Evolutionary conservation across 2,329 filamentous ascomycete species (phyloP).

Genomic region (Fusarium ambrosium): DNA sequence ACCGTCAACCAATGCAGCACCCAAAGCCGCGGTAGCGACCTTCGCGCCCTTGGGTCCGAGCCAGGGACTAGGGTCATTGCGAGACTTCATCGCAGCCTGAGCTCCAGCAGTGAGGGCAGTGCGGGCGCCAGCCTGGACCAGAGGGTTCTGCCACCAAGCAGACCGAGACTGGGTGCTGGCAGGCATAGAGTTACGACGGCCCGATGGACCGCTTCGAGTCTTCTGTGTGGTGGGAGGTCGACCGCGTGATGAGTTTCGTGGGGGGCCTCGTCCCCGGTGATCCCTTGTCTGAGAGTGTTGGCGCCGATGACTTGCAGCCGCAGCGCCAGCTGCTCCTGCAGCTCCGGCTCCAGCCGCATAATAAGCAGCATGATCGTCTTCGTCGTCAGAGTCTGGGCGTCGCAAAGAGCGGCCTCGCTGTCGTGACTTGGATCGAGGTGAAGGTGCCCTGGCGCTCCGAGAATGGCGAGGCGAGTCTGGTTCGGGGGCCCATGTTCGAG

Average conservation of each 20-base stretch:
- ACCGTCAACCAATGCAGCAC: conserved; percentile 63
- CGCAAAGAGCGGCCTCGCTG: conserved; percentile 28
- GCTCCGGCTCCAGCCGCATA: conserved; percentile 13
- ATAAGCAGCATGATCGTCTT: conserved; percentile 34
- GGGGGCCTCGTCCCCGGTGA: conserved; percentile 19
- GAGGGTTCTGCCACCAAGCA: conserved; percentile 55
- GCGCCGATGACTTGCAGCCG: conserved; percentile 33
- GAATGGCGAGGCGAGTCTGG: conserved; percentile 33
- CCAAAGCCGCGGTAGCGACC: conserved; percentile 62
- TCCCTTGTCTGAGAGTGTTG: conserved; percentile 45
- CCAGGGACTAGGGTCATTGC: conserved; percentile 61
- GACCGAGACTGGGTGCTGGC: conserved; percentile 41
- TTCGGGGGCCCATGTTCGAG: conserved; percentile 19
- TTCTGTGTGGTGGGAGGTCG: conserved; percentile 40
- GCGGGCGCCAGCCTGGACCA: conserved; percentile 58
- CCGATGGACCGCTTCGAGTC: conserved; percentile 28
- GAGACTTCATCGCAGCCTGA: conserved; percentile 61
- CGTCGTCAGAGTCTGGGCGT: conserved; percentile 32
- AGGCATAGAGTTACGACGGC: conserved; percentile 53
- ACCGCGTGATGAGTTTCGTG: conserved; percentile 40
- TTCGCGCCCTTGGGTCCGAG: conserved; percentile 63
- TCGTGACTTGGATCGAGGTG: conserved; percentile 32
- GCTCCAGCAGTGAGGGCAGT: conserved; percentile 64
- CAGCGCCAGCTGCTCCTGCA: conserved; percentile 11
- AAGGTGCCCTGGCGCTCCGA: conserved; percentile 24